Conservation (phyloP, 345 rosid genomes). For the Carallia brachiata region DNA sequence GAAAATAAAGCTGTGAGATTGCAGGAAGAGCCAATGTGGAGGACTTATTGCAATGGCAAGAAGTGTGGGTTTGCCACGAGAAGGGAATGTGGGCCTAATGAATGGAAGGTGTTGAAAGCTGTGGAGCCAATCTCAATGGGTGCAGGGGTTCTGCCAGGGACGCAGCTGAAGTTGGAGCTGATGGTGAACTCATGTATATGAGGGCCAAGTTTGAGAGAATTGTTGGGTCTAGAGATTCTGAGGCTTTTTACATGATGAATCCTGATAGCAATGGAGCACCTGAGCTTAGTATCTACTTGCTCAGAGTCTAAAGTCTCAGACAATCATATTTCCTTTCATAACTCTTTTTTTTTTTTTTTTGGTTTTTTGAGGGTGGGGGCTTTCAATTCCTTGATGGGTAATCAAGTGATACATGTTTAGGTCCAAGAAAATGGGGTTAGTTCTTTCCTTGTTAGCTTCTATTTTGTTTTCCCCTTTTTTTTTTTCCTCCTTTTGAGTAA, state of each 20-base stretch:
- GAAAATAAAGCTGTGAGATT: slow-evolving; percentile 49
- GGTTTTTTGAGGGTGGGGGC: background rate
- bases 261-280: slow-evolving; percentile 98
- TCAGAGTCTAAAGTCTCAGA: slow-evolving; percentile 50
- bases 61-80: slow-evolving; percentile 79
- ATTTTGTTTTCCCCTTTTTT: slow-evolving; percentile 7
- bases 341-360: background rate
- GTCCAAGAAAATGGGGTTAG: background rate
- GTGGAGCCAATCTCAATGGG: slow-evolving; percentile 98
- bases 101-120: slow-evolving; percentile 71
- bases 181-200: slow-evolving; percentile 70
- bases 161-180: slow-evolving; percentile 29
- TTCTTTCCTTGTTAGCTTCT: background rate
- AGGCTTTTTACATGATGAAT: slow-evolving; percentile 99
- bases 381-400: slow-evolving; percentile 4
- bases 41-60: slow-evolving; percentile 95
- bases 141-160: slow-evolving; percentile 86
- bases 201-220: slow-evolving; percentile 93
- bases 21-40: slow-evolving; percentile 86
- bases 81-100: slow-evolving; percentile 74
- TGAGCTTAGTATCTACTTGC: slow-evolving; percentile 90
- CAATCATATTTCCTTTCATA: background rate
- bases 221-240: slow-evolving; percentile 95
- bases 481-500: slow-evolving; percentile 11
- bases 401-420: slow-evolving; percentile 27